These are phyloP conservation scores for Xylaria cubensis DNA, from an alignment of 495 filamentous ascomycete genomes.

Conservation along the genomic window DNA sequence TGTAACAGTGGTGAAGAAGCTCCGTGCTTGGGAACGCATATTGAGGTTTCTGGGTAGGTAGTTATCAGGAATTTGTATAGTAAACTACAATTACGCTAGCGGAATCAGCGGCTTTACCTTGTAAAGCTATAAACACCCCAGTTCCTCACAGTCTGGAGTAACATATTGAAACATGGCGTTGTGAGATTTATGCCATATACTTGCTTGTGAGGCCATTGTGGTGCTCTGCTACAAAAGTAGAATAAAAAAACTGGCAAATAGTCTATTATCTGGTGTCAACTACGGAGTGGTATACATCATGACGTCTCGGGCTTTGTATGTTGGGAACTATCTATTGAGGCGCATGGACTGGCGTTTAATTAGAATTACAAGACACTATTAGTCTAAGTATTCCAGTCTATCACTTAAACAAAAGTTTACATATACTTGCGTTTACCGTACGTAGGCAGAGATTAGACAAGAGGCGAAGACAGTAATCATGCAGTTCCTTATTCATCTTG, in stretches of 20 bases:
- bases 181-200: neutral
- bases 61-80: neutral
- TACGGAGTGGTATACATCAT: neutral
- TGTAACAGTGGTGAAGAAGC: conserved; percentile 16
- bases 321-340: neutral
- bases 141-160: neutral
- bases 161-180: conserved; percentile 13
- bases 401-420: neutral
- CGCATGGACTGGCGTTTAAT: neutral
- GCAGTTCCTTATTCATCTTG: neutral
- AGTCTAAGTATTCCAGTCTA: neutral
- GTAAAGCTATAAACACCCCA: neutral
- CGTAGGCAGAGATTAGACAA: neutral
- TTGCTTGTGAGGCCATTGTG: neutral
- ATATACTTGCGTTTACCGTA: neutral
- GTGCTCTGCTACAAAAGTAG: neutral
- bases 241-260: neutral
- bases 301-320: neutral
- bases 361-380: neutral
- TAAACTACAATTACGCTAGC: neutral
- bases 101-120: neutral
- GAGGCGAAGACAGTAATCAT: neutral
- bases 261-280: neutral
- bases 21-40: neutral
- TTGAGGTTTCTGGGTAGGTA: neutral